Conservation (phyloP, 148 eudicot species). For the Cornus suecica region DNA sequence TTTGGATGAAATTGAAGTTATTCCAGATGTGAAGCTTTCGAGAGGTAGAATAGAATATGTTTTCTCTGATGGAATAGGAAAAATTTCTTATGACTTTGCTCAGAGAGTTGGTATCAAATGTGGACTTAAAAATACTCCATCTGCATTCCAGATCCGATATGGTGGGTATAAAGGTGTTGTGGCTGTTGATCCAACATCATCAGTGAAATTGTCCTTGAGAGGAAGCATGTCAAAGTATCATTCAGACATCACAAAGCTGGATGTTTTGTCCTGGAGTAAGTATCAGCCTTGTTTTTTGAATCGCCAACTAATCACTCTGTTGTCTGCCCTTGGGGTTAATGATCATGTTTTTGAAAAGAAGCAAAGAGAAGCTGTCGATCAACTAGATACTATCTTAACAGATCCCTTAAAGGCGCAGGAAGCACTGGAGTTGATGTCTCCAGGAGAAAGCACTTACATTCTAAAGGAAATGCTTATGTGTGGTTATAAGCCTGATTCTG, state of each 20-base stretch:
- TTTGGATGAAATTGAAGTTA: slow-evolving; percentile 38
- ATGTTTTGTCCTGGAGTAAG: slow-evolving; percentile 62
- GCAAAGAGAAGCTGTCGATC: slow-evolving; percentile 60
- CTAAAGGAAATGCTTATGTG: neutral
- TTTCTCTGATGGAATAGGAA: slow-evolving; percentile 84
- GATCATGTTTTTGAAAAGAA: slow-evolving; percentile 58
- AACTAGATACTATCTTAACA: slow-evolving; percentile 51
- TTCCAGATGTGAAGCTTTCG: slow-evolving; percentile 42
- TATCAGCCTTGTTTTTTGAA: slow-evolving; percentile 73
- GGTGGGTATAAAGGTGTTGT: slow-evolving; percentile 85
- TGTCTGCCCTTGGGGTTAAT: slow-evolving; percentile 67
- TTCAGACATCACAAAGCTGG: slow-evolving; percentile 48
- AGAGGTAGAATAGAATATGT: slow-evolving; percentile 26
- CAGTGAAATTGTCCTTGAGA: slow-evolving; percentile 52
- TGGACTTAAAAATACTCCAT: slow-evolving; percentile 41
- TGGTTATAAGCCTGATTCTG: neutral
- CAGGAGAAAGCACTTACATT: neutral
- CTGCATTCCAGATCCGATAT: slow-evolving; percentile 73
- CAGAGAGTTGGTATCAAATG: slow-evolving; percentile 56
- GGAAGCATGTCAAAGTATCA: slow-evolving; percentile 67
- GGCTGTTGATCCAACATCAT: slow-evolving; percentile 58
- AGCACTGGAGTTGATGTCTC: slow-evolving; percentile 56
- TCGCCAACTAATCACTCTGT: slow-evolving; percentile 67
- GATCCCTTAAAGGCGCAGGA: slow-evolving; percentile 60
- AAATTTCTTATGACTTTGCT: slow-evolving; percentile 68